Evolutionary conservation across 2,329 filamentous ascomycete genomes (phyloP), one percentile per base, ranked within the genome.

Genomic region (Ophiocordyceps australis): DNA sequence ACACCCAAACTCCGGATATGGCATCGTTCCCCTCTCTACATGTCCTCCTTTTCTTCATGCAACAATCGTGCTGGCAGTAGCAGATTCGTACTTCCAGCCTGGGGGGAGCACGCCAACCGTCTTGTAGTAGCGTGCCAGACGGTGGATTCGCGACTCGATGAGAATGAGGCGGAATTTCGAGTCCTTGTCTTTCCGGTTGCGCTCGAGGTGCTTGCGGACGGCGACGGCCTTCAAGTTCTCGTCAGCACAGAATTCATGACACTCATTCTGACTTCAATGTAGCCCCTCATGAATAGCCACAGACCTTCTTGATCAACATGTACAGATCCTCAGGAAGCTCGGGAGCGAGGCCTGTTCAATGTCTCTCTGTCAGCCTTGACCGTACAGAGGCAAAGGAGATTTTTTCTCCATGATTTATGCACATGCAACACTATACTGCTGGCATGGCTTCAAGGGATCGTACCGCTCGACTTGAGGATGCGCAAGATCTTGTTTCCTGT

Each of bases 221-320:
- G 85, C 78, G 48, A 94, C 85, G 47, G 85, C 85, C 83, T 89
- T 35, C 25, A 39, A 39, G 44, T 35, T 21, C 39, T 49, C 51
- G 24, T 31, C 23, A 32, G 22, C n/a, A n/a, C n/a, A n/a, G n/a
- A n/a, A n/a, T n/a, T n/a, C 14, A 9, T 7, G 14, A 9, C 10
- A 14, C 14, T 11, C 22, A 16, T 5, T 14, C 6, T 7, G 5
- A 10, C 10, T 6, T 15, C 14, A 13, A 15, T 11, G n/a, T 14
- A 4, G 9, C 22, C 22, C 13, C 12, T 23, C n/a, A n/a, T n/a
- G n/a, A n/a, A n/a, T n/a, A n/a, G n/a, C n/a, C n/a, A n/a, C n/a
- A n/a, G 55, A 91, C 86, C 83, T 98, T 98, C 80, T 94, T 94
- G 81, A 95, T 95, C 59, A 95, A 71, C 80, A 93, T 92, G 78